Conservation (phyloP, 345 rosid genomes). For the Pistacia vera region DNA sequence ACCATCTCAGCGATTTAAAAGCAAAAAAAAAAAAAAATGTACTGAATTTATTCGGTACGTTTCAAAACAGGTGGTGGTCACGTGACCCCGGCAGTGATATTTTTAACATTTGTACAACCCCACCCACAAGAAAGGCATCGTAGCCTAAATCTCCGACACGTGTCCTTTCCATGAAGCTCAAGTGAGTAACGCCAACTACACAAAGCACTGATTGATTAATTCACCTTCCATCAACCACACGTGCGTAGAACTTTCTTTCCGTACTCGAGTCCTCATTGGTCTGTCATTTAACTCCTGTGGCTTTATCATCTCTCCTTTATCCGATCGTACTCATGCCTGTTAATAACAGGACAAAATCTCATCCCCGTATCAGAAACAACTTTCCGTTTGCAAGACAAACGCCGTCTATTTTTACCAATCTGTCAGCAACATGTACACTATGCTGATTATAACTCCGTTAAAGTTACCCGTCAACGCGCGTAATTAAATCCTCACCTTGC, state of each 20-base stretch:
- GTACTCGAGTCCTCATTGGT: background rate
- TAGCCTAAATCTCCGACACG: background rate
- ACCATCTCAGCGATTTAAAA: too few relatives aligned
- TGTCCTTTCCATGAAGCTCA: background rate
- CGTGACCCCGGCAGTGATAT: background rate
- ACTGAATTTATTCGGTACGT: too few relatives aligned
- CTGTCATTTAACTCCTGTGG: background rate
- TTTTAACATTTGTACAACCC: background rate
- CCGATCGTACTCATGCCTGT: conserved; percentile 36
- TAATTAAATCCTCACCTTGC: conserved; percentile 16
- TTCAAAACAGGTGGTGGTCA: background rate
- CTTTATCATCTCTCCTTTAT: background rate
- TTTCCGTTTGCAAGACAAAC: conserved; percentile 34
- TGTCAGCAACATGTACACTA: background rate
- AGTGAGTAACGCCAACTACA: background rate
- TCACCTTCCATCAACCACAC: background rate
- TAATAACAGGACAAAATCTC: conserved; percentile 43
- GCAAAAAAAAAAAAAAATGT: too few relatives aligned
- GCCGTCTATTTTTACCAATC: conserved; percentile 20
- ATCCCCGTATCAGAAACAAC: conserved; percentile 42
- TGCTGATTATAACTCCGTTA: background rate
- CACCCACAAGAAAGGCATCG: background rate
- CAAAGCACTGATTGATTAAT: background rate
- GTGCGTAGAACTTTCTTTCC: background rate
- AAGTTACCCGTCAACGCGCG: conserved; percentile 13